Percentiles rank a stretch among this genome's conserved stretches.
phyloP scores from a whole-genome alignment of 1,284 basidiomycete genomes.

The Mrakiaceae sp. region DNA sequence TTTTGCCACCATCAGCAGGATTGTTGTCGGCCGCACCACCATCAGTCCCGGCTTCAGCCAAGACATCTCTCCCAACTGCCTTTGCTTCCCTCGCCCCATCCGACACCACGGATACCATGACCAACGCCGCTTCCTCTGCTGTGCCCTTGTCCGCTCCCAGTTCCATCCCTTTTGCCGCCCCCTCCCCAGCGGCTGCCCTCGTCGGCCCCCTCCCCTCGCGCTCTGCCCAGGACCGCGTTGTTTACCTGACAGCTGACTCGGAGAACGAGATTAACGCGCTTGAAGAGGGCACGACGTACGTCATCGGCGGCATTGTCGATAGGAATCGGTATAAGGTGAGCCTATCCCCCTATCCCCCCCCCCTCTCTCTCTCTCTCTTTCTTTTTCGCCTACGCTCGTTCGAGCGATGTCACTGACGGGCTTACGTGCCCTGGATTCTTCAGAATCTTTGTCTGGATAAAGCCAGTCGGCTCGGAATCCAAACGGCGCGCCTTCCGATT shows the following conservation, averaged over 20 bases:
- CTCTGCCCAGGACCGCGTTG: conserved; percentile 40
- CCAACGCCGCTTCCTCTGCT: too few species aligned
- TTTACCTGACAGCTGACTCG: conserved; percentile 94
- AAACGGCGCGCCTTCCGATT: conserved; percentile 84
- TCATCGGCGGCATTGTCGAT: conserved; percentile 94
- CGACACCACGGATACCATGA: too few species aligned
- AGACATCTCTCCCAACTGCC: too few species aligned
- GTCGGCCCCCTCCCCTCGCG: conserved; percentile 2
- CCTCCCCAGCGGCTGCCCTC: not conserved
- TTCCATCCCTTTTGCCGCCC: not conserved
- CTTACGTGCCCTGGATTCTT: not conserved
- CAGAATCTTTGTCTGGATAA: conserved; percentile 84
- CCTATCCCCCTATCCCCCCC: not conserved
- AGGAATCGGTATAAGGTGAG: conserved; percentile 88
- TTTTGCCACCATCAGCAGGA: too few species aligned
- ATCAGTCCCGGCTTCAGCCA: too few species aligned
- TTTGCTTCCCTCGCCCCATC: too few species aligned
- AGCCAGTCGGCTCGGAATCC: conserved; percentile 59
- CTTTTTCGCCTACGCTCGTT: not conserved
- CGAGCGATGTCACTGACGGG: not conserved
- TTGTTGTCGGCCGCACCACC: too few species aligned
- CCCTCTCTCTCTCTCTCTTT: not conserved
- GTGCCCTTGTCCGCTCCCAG: not conserved
- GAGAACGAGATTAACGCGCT: conserved; percentile 70
- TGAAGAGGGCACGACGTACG: conserved; percentile 73